Base-by-base conservation (phyloP, 2,329 filamentous ascomycete species). In the Xylariaceae sp. region DNA sequence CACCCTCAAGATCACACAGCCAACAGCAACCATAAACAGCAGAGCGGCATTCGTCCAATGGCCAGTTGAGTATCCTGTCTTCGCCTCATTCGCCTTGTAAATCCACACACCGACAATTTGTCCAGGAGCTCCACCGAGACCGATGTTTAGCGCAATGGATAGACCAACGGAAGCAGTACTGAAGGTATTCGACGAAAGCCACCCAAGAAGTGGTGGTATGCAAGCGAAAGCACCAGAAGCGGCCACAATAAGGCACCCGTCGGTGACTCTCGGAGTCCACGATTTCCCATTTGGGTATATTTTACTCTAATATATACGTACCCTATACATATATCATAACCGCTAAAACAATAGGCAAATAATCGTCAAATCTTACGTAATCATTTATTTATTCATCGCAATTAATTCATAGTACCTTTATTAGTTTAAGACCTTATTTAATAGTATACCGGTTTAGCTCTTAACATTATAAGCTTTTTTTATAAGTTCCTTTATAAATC, bases 101-200 rank as follows among this genome's bases (percentile, higher is more conserved):
- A 89, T 89, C 86, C 86, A 90, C 1, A 89, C 85, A 0, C 87
- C 88, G 0, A 84, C 81, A 41, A 90, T 89, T 69, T 90, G 87
- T 0, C 88, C 87, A 0, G 86, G 79, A 0, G 86, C 86, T 0
- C 86, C 86, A 46, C 79, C 79, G 16, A 88, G 77, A 0, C 83
- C 84, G 12, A 89, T 82, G 57, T 89, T 89, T 52, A 90, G 71
- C 1, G 87, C 87, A 52, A 90, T 88, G 0, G 87, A 87, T 14
- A 90, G 77, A 0, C 87, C 87, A 0, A 83, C 82, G 0, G 86
- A 80, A 0, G 83, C 83, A 0, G 87, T 89, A 48, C 79, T 83
- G 64, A 82, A 81, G 40, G 89, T 74, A 65, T 90, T 90, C 40
- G 81, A 84, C 7, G 83, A 84, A 2, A 89, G 74, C 87, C 86